Evolutionary conservation across 2,329 filamentous ascomycete species (phyloP).

Genomic region (Cyanodermella asteris): DNA sequence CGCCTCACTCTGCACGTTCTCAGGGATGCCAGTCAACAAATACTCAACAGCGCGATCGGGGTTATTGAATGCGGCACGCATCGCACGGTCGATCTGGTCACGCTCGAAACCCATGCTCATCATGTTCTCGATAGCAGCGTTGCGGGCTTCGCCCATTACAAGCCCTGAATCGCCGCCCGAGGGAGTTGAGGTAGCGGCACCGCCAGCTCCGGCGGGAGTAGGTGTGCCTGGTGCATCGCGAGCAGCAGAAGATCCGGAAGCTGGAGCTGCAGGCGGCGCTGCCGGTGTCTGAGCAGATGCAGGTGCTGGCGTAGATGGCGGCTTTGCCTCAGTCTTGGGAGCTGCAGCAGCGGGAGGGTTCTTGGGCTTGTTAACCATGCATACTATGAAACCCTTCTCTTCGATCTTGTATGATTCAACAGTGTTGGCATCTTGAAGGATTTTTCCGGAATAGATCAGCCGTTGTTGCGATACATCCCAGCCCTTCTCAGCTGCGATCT

Average conservation of each 20-base stretch:
- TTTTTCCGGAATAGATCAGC: constrained; percentile 98
- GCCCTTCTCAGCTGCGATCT: constrained; percentile 78
- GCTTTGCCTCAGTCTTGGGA: constrained; percentile 22
- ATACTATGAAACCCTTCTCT: constrained; percentile 98
- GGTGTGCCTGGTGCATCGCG: constrained; percentile 24
- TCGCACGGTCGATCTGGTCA: constrained; percentile 71
- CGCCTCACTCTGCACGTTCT: constrained; percentile 54
- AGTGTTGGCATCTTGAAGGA: constrained; percentile 91
- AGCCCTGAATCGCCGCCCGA: constrained; percentile 39
- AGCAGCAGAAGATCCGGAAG: constrained; percentile 28
- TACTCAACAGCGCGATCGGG: constrained; percentile 95
- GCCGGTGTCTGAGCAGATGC: constrained; percentile 16
- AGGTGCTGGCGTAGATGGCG: constrained; percentile 34
- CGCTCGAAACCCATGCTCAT: constrained; percentile 92
- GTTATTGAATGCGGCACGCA: constrained; percentile 93
- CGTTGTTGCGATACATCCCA: constrained; percentile 84
- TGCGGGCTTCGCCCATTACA: constrained; percentile 62
- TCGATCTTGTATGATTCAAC: constrained; percentile 96
- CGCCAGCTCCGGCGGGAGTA: constrained; percentile 22
- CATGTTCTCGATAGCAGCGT: constrained; percentile 74
- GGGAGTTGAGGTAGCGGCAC: constrained; percentile 19
- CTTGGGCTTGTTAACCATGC: constrained; percentile 63
- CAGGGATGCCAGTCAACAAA: constrained; percentile 76
- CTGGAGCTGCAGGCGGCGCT: constrained; percentile 39
- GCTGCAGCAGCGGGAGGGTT: constrained; percentile 21